Evolutionary conservation across 2,329 filamentous ascomycete species (phyloP).

Genomic region (Pleoardoris graminearum): DNA sequence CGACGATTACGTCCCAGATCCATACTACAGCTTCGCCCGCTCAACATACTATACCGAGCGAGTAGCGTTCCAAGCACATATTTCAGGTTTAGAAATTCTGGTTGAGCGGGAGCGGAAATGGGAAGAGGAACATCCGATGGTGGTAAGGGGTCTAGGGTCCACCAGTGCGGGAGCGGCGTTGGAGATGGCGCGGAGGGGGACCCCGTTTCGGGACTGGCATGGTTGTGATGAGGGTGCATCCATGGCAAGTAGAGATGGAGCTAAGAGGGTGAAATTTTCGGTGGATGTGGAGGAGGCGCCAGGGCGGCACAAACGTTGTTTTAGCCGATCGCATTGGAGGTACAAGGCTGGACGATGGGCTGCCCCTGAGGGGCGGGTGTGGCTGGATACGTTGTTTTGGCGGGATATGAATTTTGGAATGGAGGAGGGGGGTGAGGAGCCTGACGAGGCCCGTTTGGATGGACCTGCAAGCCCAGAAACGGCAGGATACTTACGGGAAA

Average conservation of each 20-base stretch:
- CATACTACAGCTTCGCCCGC: not conserved
- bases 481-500: not conserved
- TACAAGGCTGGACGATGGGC: not conserved
- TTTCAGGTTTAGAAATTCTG: not conserved
- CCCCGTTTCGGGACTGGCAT: not conserved
- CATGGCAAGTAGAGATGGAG: no score
- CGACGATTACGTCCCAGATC: not conserved
- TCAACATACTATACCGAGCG: not conserved
- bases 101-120: not conserved
- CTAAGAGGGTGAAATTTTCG: not conserved
- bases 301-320: not conserved
- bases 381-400: conserved; percentile 2
- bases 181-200: not conserved
- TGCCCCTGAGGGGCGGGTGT: not conserved
- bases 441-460: not conserved
- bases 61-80: not conserved
- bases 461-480: not conserved
- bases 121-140: not conserved
- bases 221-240: not conserved
- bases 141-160: not conserved
- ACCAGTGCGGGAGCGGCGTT: not conserved
- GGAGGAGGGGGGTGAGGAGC: not conserved
- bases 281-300: not conserved
- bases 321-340: not conserved
- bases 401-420: not conserved